Conservation (phyloP, 257 asterid species). For the Osmanthus fragrans region DNA sequence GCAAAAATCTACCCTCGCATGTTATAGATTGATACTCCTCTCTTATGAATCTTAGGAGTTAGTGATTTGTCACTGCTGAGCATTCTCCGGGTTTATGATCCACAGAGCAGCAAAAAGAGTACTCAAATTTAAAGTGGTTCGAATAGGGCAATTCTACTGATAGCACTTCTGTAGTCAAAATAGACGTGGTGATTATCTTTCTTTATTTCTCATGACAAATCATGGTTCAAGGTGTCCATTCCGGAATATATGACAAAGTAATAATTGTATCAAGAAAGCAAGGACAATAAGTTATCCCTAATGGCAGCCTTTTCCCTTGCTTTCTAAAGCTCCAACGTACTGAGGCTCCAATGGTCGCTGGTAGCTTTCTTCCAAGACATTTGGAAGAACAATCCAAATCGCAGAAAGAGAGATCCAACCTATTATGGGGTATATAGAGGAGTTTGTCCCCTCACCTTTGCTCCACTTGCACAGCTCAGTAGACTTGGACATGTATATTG, state of each 20-base stretch:
- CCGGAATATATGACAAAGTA: too few species aligned
- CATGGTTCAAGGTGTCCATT: background rate
- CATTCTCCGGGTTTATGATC: background rate
- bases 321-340: background rate
- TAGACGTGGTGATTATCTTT: background rate
- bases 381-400: background rate
- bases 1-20: background rate
- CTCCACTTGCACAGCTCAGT: background rate
- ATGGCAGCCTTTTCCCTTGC: background rate
- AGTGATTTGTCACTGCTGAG: background rate
- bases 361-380: background rate
- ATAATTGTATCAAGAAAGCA: background rate
- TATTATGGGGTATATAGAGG: background rate
- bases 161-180: background rate
- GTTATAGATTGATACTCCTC: background rate
- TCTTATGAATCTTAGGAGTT: background rate
- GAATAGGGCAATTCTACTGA: background rate
- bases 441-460: background rate
- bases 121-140: background rate
- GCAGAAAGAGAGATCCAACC: background rate
- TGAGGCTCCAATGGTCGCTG: background rate
- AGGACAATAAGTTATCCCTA: too few species aligned
- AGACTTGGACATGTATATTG: background rate
- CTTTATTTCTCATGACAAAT: background rate
- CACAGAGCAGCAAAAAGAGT: background rate